Evolutionary conservation across 306 rosid genomes (phyloP).

Genomic region (Casuarina cunninghamiana): DNA sequence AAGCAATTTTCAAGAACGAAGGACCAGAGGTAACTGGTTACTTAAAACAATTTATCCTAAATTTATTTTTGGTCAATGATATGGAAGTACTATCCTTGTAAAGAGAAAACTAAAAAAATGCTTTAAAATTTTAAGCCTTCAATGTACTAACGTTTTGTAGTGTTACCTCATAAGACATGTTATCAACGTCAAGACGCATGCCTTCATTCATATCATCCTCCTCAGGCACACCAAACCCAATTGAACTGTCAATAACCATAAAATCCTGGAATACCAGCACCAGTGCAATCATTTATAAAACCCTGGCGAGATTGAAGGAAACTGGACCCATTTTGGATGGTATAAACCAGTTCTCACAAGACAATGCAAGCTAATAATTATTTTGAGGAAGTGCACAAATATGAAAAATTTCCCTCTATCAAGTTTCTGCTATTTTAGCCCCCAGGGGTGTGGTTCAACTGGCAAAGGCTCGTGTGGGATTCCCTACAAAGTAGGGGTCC

Average conservation of each 20-base stretch:
- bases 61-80: background rate
- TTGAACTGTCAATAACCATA: conserved; percentile 8
- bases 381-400: background rate
- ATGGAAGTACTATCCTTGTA: background rate
- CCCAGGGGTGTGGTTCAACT: no score
- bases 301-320: background rate
- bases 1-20: background rate
- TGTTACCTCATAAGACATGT: conserved; percentile 34
- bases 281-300: background rate
- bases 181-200: background rate
- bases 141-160: background rate
- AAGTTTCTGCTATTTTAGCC: background rate
- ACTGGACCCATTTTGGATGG: background rate
- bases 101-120: background rate
- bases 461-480: no score
- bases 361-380: background rate
- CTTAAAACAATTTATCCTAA: background rate
- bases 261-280: conserved; percentile 19
- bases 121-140: background rate
- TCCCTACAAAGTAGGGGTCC: no score
- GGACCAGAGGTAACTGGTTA: background rate
- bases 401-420: background rate
- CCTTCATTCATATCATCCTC: background rate
- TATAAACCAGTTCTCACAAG: background rate
- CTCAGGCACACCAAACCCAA: conserved; percentile 1